Evolutionary conservation across 2,329 filamentous ascomycete species (phyloP), one percentile per base, ranked within the genome.

Genomic region (Colletotrichum gigasporum): DNA sequence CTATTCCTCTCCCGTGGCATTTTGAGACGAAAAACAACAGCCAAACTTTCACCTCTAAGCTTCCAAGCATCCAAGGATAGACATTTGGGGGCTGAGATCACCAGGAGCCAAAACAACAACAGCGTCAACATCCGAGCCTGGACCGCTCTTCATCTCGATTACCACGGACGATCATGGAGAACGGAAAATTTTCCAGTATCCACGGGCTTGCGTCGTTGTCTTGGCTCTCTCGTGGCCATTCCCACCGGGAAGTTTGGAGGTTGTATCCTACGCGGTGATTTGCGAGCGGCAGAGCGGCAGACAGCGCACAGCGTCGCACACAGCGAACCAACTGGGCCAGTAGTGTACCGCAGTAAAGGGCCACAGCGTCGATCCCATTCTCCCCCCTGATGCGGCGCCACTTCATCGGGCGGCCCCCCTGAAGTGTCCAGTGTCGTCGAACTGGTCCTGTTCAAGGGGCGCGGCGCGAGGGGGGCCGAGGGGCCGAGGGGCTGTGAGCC

Each of bases 401-500:
- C 53, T 35, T 24, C 30, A n/a, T 61, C 5, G 42, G 20, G 18
- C 34, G 22, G 14, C 12, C 18, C 32, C 51, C 58, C 42, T 45
- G 32, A 39, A 26, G 7, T 55, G 24, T 55, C 37, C 28, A 28
- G n/a, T n/a, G n/a, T n/a, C n/a, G n/a, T 54, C 28, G 26, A 55
- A 26, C 39, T n/a, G n/a, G 16, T 9, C 20, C 5, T 24, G 30
- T 24, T 30, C 18, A 44, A 20, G 12, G 34, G 5, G 22, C 50
- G 32, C 30, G 18, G 20, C 48, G 48, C 35, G 52, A 53, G 47
- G 56, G 32, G 47, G 34, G 26, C 35, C 28, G 22, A 53, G 59
- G 59, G 53, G 56, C 61, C n/a, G n/a, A n/a, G n/a, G n/a, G n/a
- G n/a, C n/a, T n/a, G n/a, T 54, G 48, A 61, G 61, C 61, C 39